These are phyloP conservation scores for Penicillium expansum DNA, from an alignment of 2,329 filamentous ascomycete genomes.

Conservation along the genomic window DNA sequence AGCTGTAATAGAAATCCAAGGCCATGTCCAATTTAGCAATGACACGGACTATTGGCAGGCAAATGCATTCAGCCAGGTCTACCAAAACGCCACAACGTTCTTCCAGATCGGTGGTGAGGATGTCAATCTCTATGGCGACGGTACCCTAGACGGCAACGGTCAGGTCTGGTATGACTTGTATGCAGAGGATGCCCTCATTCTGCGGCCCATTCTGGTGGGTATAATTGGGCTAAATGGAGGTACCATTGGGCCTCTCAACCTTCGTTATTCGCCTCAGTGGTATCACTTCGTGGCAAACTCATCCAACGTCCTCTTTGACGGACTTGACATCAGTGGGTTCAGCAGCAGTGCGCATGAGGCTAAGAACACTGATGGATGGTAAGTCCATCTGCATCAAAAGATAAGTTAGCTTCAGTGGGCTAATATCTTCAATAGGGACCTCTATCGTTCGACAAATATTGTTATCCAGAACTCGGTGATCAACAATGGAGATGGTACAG, in stretches of 20 bases:
- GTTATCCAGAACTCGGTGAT: conserved; percentile 66
- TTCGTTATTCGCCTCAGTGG: conserved; percentile 61
- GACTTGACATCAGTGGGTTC: conserved; percentile 59
- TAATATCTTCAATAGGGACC: conserved; percentile 26
- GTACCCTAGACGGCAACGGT: conserved; percentile 62
- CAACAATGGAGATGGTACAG: conserved; percentile 59
- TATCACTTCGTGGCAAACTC: conserved; percentile 67
- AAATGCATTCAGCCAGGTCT: conserved; percentile 62
- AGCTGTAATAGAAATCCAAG: conserved; percentile 51
- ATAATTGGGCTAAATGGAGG: conserved; percentile 57
- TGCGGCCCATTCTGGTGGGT: conserved; percentile 59
- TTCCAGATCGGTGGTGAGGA: conserved; percentile 65
- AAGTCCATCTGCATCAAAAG: not conserved
- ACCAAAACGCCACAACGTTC: conserved; percentile 66
- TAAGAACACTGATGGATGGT: conserved; percentile 64
- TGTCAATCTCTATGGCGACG: conserved; percentile 66
- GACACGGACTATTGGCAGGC: conserved; percentile 68
- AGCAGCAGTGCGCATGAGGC: conserved; percentile 54
- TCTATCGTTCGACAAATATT: conserved; percentile 58
- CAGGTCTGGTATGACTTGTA: conserved; percentile 65
- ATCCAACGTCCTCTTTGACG: conserved; percentile 61
- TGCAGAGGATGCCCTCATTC: conserved; percentile 54
- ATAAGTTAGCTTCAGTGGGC: not conserved
- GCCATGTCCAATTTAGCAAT: conserved; percentile 61
- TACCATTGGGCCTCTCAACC: conserved; percentile 58